Conservation (phyloP, 306 rosid genomes). For the Pueraria montana region DNA sequence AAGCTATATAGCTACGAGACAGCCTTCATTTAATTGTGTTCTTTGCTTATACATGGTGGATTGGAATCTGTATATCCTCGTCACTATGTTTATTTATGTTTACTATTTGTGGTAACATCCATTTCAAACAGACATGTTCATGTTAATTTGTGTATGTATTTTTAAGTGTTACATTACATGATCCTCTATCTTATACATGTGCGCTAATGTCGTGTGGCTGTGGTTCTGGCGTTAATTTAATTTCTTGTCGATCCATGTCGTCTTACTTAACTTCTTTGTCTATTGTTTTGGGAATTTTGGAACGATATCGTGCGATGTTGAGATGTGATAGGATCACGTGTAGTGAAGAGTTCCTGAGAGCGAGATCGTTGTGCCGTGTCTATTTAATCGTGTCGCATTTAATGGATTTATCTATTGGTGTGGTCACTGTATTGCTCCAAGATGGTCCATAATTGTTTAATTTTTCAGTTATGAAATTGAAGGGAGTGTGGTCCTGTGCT, state of each 20-base stretch:
- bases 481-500: conserved; percentile 11
- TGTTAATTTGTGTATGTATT: conserved; percentile 26
- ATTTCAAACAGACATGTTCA: not conserved
- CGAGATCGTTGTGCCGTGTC: conserved; percentile 26
- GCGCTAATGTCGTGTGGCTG: not conserved
- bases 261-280: not conserved
- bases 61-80: conserved; percentile 43
- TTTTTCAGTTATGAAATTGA: conserved; percentile 27
- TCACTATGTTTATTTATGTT: not conserved
- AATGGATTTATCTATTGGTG: conserved; percentile 41
- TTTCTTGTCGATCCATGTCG: conserved; percentile 3
- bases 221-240: not conserved
- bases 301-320: conserved; percentile 3
- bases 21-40: not conserved
- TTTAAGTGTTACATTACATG: not conserved
- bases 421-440: not conserved
- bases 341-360: conserved; percentile 20
- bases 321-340: conserved; percentile 34
- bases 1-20: not conserved
- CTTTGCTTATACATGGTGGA: conserved; percentile 33
- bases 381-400: conserved; percentile 13
- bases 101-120: conserved; percentile 17
- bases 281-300: not conserved
- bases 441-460: conserved; percentile 47
- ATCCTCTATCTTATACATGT: conserved; percentile 15